Percentiles rank a stretch among this genome's conserved stretches.
These are phyloP conservation scores for Allomyces macrogynus DNA, from an alignment of 192 early-diverging fungal genomes.

Conservation along the genomic window DNA sequence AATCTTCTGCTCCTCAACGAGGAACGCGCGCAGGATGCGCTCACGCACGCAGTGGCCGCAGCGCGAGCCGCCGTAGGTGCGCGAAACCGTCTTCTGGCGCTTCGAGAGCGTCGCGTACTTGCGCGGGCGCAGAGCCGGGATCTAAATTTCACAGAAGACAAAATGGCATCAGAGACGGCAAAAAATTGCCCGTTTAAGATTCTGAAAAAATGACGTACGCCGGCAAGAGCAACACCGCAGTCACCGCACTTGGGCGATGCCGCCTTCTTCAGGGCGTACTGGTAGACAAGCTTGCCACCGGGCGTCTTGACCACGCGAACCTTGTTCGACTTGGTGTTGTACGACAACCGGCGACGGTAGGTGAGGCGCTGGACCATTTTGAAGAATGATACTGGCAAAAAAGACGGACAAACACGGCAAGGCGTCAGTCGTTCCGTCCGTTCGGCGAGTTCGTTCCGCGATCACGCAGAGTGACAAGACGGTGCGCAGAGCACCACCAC, in stretches of 20 bases:
- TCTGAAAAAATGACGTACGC: constrained; percentile 30
- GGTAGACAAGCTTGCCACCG: constrained; percentile 76
- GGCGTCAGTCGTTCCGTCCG: no score
- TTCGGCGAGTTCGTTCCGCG: no score
- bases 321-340: constrained; percentile 81
- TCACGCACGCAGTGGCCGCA: constrained; percentile 65
- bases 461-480: no score
- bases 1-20: constrained; percentile 99
- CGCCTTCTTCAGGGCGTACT: constrained; percentile 82
- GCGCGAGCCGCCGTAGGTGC: constrained; percentile 93
- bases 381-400: no score
- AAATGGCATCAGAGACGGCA: not conserved
- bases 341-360: constrained; percentile 64
- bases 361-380: constrained; percentile 43
- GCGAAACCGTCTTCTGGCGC: constrained; percentile 77
- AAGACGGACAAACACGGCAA: no score
- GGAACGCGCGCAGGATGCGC: constrained; percentile 93
- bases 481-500: no score
- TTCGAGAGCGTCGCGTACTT: constrained; percentile 80
- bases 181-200: not conserved
- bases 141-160: constrained; percentile 12
- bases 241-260: constrained; percentile 90
- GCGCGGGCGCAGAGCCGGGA: constrained; percentile 79
- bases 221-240: constrained; percentile 73
- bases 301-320: constrained; percentile 60